Evolutionary conservation across 2,329 filamentous ascomycete species (phyloP), one percentile per base, ranked within the genome.

Genomic region (Alternaria sp.): DNA sequence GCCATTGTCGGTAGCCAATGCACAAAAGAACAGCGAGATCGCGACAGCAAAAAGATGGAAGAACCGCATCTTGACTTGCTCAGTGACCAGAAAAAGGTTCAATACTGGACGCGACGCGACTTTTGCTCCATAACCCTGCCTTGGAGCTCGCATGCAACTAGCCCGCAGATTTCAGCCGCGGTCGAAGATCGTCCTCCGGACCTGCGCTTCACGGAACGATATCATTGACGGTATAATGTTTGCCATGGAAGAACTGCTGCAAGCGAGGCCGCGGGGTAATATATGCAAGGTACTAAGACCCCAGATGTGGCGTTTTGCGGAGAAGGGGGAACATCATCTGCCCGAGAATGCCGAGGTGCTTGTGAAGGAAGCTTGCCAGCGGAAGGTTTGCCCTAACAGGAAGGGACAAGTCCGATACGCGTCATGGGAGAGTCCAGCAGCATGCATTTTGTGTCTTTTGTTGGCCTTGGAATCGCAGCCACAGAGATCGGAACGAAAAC

Each of bases 1-100:
- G 30, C 71, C 72, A 68, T 75, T 72, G 46, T 74, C 65, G 36
- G 63, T 66, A n/a, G 71, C 70, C 11, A 68, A 44, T 5, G 60
- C 65, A 27, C 63, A 58, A 34, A 60, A 34, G n/a, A 67, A 40
- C 32, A 70, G 48, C 20, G 59, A 45, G 9, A 63, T 18, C 18
- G 44, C 59, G 36, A 59, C 50, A 16, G 50, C 38, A 16, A 68
- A 12, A n/a, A 67, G 40, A 44, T 38, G 49, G 25, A 53, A 49
- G 54, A 66, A 46, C 45, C 46, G 56, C 64, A 70, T 69, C 18
- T 34, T 34, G 40, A 54, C 28, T 54, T 28, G 4, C 22, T 46
- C 20, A 18, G 18, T 28, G 28, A 43, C 16, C 16, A 14, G 25
- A 9, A 25, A 22, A 28, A 34, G 14, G 12, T 25, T 8, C 4